Percentiles rank a stretch among this genome's conserved stretches.
Evolutionary conservation across 257 asterid genomes (phyloP).

Genomic region (Anisodus acutangulus): DNA sequence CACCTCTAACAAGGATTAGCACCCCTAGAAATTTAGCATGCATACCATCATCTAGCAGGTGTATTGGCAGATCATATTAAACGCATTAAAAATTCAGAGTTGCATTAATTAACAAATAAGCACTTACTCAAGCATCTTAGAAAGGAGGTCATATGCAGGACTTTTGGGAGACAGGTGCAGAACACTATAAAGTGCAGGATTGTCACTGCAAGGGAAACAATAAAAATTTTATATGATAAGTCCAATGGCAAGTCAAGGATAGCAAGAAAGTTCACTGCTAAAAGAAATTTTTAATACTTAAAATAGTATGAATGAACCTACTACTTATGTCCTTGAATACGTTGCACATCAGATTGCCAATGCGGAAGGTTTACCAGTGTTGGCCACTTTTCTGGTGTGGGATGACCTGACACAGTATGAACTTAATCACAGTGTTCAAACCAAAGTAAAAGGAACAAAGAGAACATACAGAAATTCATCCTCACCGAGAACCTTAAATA

Average conservation of each 20-base stretch:
- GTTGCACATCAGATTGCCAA: conserved; percentile 85
- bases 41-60: conserved; percentile 2
- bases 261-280: conserved; percentile 14
- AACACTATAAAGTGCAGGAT: conserved; percentile 81
- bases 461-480: conserved; percentile 37
- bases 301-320: conserved; percentile 46
- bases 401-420: conserved; percentile 71
- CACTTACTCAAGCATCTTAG: conserved; percentile 98
- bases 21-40: conserved; percentile 1
- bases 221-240: conserved; percentile 25
- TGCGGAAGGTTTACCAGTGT: conserved; percentile 88
- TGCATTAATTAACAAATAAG: conserved; percentile 34
- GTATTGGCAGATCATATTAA: not conserved
- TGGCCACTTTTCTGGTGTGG: conserved; percentile 97
- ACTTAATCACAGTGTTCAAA: not conserved
- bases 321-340: conserved; percentile 94
- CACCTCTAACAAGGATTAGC: conserved; percentile 13
- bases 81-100: not conserved
- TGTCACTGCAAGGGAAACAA: conserved; percentile 64
- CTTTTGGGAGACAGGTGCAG: conserved; percentile 82
- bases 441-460: conserved; percentile 5
- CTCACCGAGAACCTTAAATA: conserved; percentile 95
- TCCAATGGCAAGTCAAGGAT: not conserved
- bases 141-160: conserved; percentile 93
- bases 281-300: conserved; percentile 1